Conservation (phyloP, 495 filamentous ascomycete species). For the Penicillium fimorum region DNA sequence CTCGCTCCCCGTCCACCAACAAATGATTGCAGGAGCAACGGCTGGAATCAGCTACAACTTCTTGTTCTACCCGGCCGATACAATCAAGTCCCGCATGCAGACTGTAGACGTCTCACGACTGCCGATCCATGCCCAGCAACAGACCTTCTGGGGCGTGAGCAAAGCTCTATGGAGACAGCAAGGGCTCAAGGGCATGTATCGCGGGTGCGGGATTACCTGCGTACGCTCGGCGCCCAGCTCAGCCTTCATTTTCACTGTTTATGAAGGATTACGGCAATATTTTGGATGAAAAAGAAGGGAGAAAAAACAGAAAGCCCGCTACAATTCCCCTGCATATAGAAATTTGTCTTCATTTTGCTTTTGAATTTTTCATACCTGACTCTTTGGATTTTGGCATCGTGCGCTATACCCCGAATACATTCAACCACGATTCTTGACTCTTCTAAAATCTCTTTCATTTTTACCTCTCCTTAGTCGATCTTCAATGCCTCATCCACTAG, state of each 20-base stretch:
- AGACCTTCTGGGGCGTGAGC: conserved; percentile 68
- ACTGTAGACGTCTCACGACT: conserved; percentile 65
- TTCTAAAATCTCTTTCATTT: background rate
- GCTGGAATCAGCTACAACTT: conserved; percentile 96
- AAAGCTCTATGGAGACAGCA: conserved; percentile 73
- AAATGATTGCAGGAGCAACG: conserved; percentile 82
- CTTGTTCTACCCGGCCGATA: conserved; percentile 93
- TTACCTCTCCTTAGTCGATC: background rate
- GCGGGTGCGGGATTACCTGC: conserved; percentile 93
- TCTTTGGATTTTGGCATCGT: conserved; percentile 5
- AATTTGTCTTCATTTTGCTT: background rate
- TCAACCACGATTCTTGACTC: background rate
- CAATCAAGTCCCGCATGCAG: conserved; percentile 95
- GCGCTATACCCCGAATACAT: conserved; percentile 14
- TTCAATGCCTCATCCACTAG: background rate
- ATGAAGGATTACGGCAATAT: conserved; percentile 73
- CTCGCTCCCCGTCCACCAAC: conserved; percentile 61
- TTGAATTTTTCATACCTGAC: background rate
- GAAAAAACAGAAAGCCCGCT: background rate
- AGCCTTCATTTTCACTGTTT: conserved; percentile 95
- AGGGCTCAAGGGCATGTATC: conserved; percentile 81
- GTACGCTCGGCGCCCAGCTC: conserved; percentile 83
- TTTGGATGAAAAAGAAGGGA: conserved; percentile 54
- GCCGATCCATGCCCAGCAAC: conserved; percentile 34
- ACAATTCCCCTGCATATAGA: conserved; percentile 12